Base-by-base conservation (phyloP, 192 early-diverging fungal genomes). In the Kickxella alabastrina region DNA sequence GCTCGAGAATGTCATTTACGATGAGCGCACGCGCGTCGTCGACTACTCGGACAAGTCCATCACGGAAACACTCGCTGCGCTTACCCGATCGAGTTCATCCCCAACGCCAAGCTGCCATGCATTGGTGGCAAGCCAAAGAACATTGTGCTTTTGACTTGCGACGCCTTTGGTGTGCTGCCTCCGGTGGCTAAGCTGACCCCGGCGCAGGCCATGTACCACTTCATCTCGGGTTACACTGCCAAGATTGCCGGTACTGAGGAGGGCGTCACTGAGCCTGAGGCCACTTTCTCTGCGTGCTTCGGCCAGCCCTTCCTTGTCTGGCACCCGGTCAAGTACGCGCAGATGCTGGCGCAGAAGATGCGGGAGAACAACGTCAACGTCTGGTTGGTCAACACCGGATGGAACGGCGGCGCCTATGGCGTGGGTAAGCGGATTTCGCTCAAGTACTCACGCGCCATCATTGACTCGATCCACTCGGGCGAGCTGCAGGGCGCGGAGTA, bases 301-400 rank as follows among this genome's bases (percentile, higher is more conserved):
- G 91, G 91, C 54, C 82, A 88, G 53, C 91, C 92, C n/a, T 95
- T 95, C 87, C 79, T 95, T 32, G 91, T 93, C 56, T 83, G 89
- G 72, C 92, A 95, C 76, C 92, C 92, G 38, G 82, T 85, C 54
- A 89, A 86, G 69, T 95, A 95, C 79, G 92, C 92, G 14, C 83
- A 82, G 53, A 93, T 95, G 92, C 83, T 98, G 47, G 95, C 95
- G 6, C 83, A 90, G 31, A 96, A 98, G 86, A 95, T 98, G 80
- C 75, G 85, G 65, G 78, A 62, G 68, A 85, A 96, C 80, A 79
- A 82, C 68, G 88, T 87, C 45, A 76, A 88, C 76, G 92, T 88
- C 43, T 98, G 92, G 92, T 78, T 88, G 62, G 87, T 96, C 82
- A 98, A 96, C 85, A 96, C 93, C 53, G 93, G 92, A 53, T 96